These are phyloP conservation scores for Choiromyces venosus DNA, from an alignment of 495 filamentous ascomycete species.

Conservation along the genomic window DNA sequence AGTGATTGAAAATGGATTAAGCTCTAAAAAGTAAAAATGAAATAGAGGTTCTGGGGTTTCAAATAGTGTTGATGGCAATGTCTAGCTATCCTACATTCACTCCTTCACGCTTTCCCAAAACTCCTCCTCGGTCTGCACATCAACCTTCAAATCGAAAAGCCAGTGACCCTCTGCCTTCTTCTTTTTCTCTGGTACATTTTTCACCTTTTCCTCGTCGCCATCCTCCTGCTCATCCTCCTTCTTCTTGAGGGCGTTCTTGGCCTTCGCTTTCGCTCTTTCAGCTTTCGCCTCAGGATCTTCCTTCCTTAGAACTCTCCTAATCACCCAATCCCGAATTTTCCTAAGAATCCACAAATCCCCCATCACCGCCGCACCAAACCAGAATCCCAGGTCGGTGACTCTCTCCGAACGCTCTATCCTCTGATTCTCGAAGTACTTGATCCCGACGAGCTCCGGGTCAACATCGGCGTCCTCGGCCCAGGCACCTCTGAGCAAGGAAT, in stretches of 20 bases:
- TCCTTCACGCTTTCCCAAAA: constrained; percentile 13
- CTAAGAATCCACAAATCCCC: constrained; percentile 27
- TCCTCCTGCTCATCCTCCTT: not conserved
- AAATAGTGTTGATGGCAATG: not conserved
- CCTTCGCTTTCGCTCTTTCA: not conserved
- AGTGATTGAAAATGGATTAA: not conserved
- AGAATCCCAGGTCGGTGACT: constrained; percentile 27
- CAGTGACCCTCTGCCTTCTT: constrained; percentile 9
- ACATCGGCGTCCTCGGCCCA: constrained; percentile 11
- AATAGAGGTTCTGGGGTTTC: no score
- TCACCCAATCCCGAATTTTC: constrained; percentile 13
- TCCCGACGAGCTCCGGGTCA: constrained; percentile 6
- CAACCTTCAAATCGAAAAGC: constrained; percentile 21
- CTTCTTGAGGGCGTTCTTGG: not conserved
- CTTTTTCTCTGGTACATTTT: not conserved
- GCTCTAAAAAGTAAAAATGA: not conserved
- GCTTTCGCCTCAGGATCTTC: not conserved
- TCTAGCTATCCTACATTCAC: not conserved
- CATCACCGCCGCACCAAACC: constrained; percentile 24
- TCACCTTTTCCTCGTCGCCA: not conserved
- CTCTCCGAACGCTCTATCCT: constrained; percentile 4
- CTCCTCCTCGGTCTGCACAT: constrained; percentile 8
- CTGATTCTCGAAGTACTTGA: constrained; percentile 16
- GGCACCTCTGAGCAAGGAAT: constrained; percentile 10
- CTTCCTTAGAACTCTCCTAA: not conserved